Evolutionary conservation across 305 asterid genomes (phyloP).

Genomic region (Solanum hybrid): DNA sequence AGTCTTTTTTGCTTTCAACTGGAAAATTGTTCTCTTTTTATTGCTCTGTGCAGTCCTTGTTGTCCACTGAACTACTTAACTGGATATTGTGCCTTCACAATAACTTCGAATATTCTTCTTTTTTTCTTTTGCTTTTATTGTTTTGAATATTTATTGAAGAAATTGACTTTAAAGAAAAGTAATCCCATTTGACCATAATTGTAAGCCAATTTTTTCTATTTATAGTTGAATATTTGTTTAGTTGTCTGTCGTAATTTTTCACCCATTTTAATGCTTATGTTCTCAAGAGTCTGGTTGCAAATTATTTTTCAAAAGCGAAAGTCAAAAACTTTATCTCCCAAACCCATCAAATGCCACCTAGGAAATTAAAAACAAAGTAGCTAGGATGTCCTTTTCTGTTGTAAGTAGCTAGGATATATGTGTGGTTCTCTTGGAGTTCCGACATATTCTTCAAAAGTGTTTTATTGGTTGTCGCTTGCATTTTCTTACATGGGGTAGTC

Average conservation of each 20-base stretch:
- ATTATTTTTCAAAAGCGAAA: not conserved
- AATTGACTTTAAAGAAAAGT: not conserved
- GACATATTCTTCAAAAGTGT: not conserved
- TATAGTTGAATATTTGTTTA: not conserved
- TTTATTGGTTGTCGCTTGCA: not conserved
- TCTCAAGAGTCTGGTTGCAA: not conserved
- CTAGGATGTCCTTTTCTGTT: not conserved
- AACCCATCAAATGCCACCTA: not conserved
- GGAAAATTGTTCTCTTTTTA: not conserved
- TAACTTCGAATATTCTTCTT: not conserved
- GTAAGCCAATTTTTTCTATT: not conserved
- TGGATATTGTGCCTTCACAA: not conserved
- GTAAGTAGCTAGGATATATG: not conserved
- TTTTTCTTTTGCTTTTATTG: not conserved
- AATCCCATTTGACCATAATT: not conserved
- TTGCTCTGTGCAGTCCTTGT: not conserved
- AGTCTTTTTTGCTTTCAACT: not conserved
- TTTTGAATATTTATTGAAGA: not conserved
- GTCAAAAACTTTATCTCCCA: not conserved
- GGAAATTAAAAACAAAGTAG: not conserved
- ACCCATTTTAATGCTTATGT: not conserved
- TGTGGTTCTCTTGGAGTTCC: not conserved
- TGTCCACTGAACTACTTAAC: constrained; percentile 2
- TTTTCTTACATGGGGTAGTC: not conserved
- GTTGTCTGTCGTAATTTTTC: not conserved